Base-by-base conservation (phyloP, 805 yeast genomes). In the Kregervanrija delftensis region DNA sequence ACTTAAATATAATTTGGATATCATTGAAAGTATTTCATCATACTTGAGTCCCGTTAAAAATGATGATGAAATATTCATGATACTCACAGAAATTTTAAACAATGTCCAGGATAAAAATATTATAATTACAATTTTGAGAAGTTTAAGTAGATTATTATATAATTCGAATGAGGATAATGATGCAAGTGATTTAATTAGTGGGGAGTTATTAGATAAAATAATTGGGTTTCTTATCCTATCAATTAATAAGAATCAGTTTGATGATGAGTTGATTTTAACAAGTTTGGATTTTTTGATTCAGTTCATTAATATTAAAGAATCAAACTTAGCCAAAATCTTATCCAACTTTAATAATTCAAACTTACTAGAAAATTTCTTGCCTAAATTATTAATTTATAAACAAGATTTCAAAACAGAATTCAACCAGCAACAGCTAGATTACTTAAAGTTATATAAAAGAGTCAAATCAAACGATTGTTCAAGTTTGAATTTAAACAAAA, bases 221-320 rank as follows among this genome's bases (percentile, higher is more conserved):
- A 72, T 78, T 11, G 73, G 82, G 12, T 78, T 70, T 49, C 62
- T 90, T 41, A 66, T 83, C 16, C 63, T 89, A 14, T 52, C 66
- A 9, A 54, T 53, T 8, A 56, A 56, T 45, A 51, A 50, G 3
- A 56, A 52, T 12, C 58, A 56, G 36, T 64, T 63, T 37, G 81
- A 79, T 51, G 93, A 87, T 58, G 96, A 88, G 54, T 69, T 91
- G 44, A 66, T 79, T 14, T 67, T 81, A 30, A 83, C 95, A 0
- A 77, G 86, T 0, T 70, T 93, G 50, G 96, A 86, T 60, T 84
- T 93, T 59, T 61, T 93, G 31, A 86, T 86, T 56, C 95, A 87
- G 63, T 90, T 78, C 56, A 69, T 83, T 50, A 47, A 52, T 11
- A 50, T 47, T 17, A 49, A 48, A 22, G 69, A 80, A 33, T 83